Percentiles rank a stretch among this genome's conserved stretches.
Conservation (phyloP, 257 asterid genomes). For the Solanum appendiculatum region DNA sequence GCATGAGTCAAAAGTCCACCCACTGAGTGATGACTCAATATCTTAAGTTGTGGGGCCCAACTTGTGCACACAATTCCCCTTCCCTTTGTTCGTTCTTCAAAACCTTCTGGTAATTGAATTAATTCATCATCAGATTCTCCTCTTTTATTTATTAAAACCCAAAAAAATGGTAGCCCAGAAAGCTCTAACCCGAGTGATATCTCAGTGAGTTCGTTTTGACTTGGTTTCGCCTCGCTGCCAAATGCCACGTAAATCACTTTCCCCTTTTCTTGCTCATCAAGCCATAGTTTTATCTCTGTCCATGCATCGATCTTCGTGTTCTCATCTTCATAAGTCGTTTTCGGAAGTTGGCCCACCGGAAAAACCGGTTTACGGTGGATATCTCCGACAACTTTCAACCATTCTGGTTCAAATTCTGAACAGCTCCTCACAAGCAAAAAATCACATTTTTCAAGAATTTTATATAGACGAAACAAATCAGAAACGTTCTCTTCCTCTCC, state of each 20-base stretch:
- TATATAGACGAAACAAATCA: background rate
- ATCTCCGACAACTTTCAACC: conserved; percentile 13
- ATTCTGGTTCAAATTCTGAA: conserved; percentile 10
- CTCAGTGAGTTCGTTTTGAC: conserved; percentile 15
- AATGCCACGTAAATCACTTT: conserved; percentile 17
- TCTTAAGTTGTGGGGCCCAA: conserved; percentile 24
- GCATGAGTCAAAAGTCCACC: conserved; percentile 28
- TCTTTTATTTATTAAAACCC: background rate
- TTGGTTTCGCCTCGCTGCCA: conserved; percentile 14
- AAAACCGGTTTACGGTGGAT: conserved; percentile 11
- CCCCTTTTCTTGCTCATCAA: conserved; percentile 1
- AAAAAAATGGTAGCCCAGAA: background rate
- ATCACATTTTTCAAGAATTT: background rate
- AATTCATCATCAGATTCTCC: background rate
- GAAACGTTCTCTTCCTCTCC: conserved; percentile 1
- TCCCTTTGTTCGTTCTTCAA: conserved; percentile 13
- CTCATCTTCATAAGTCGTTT: background rate
- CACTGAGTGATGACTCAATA: conserved; percentile 14
- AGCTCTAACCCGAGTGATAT: conserved; percentile 11
- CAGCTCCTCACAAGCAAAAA: conserved; percentile 4
- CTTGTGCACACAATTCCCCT: conserved; percentile 11
- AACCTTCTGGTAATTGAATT: conserved; percentile 10
- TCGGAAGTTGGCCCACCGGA: conserved; percentile 17
- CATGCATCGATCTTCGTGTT: background rate
- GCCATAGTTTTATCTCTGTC: background rate